phyloP scores from a whole-genome alignment of 345 rosid genomes.

The Lepidium sativum region DNA sequence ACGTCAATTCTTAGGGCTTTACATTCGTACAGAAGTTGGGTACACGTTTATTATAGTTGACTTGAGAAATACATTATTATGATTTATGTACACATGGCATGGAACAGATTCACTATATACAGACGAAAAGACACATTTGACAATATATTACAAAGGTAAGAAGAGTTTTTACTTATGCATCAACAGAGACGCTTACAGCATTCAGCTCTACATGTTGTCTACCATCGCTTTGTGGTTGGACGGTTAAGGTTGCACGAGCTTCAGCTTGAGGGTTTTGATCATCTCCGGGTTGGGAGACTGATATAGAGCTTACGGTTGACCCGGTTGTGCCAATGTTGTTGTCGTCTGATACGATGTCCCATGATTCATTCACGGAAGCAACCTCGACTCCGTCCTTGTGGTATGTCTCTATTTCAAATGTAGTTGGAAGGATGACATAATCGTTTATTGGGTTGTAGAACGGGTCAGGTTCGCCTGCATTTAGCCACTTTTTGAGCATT shows the following conservation, averaged over 20 bases:
- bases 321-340: constrained; percentile 13
- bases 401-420: constrained; percentile 53
- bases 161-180: constrained; percentile 13
- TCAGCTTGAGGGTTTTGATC: constrained; percentile 34
- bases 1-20: no score
- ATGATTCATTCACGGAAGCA: constrained; percentile 74
- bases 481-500: constrained; percentile 82
- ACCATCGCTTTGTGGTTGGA: constrained; percentile 51
- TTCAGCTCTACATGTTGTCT: constrained; percentile 66
- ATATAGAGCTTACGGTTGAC: constrained; percentile 45
- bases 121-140: neutral
- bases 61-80: neutral
- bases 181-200: constrained; percentile 67
- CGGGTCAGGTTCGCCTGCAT: constrained; percentile 73
- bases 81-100: neutral
- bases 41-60: neutral
- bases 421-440: constrained; percentile 70
- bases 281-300: constrained; percentile 37
- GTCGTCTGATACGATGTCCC: constrained; percentile 65
- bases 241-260: constrained; percentile 52
- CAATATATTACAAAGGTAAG: neutral
- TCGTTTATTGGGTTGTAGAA: constrained; percentile 85
- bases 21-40: no score
- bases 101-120: neutral
- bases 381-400: constrained; percentile 62